These are phyloP conservation scores for Aquilaria sinensis DNA, from an alignment of 345 rosid genomes.

Conservation along the genomic window DNA sequence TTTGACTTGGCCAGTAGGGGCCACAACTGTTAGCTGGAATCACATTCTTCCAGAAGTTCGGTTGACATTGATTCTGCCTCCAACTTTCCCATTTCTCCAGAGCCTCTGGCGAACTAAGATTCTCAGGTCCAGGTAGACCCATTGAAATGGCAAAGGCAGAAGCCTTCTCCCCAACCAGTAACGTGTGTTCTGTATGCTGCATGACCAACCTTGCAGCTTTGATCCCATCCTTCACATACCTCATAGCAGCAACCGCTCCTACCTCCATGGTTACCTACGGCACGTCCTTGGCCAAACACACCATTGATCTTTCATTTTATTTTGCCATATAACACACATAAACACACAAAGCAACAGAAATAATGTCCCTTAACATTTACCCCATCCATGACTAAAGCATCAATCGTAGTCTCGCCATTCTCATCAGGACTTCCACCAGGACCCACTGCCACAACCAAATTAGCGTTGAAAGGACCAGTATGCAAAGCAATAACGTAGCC, in stretches of 20 bases:
- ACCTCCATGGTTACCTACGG: slow-evolving; percentile 92
- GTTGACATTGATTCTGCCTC: slow-evolving; percentile 66
- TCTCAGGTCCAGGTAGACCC: slow-evolving; percentile 89
- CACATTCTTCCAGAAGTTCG: slow-evolving; percentile 85
- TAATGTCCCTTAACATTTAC: slow-evolving; percentile 28
- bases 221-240: slow-evolving; percentile 89
- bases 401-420: slow-evolving; percentile 91
- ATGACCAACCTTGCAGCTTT: slow-evolving; percentile 82
- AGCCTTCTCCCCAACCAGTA: slow-evolving; percentile 80
- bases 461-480: not conserved
- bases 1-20: slow-evolving; percentile 50
- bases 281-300: slow-evolving; percentile 38
- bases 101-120: slow-evolving; percentile 80
- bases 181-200: slow-evolving; percentile 71
- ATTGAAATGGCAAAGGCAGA: slow-evolving; percentile 84
- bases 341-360: not conserved
- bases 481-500: slow-evolving; percentile 3
- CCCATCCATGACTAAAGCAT: slow-evolving; percentile 93
- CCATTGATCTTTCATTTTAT: slow-evolving; percentile 13
- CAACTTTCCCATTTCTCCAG: slow-evolving; percentile 71
- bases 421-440: slow-evolving; percentile 99
- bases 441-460: slow-evolving; percentile 49
- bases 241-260: slow-evolving; percentile 98
- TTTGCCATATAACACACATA: not conserved
- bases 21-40: slow-evolving; percentile 59